Evolutionary conservation across 1,284 basidiomycete genomes (phyloP), one percentile per base, ranked within the genome.

Genomic region (Tetrapyrgos nigripes): DNA sequence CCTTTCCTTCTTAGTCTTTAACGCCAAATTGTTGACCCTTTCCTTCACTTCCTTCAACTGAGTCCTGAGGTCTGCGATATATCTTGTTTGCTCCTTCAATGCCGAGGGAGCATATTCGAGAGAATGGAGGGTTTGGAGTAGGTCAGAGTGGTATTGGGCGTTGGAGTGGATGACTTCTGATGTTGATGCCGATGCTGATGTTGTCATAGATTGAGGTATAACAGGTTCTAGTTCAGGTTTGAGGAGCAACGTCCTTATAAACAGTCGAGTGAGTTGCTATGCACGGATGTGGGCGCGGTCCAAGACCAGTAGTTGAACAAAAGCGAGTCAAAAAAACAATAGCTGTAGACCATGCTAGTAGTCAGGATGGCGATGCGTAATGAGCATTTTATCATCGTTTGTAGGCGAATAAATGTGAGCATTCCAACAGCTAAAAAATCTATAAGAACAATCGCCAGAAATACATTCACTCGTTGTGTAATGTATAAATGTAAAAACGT

Each of bases 61-160:
- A 11, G 10, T 50, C 57, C 76, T 68, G 8, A 81, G 65, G 37
- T 76, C 74, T 31, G 59, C 63, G 51, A 79, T 62, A 57, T 77
- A 75, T 17, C 56, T 60, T 0, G 57, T 56, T 59, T 81, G 79
- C 46, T 77, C 70, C 31, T 64, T 64, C 31, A 75, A 64, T 2
- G 78, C 76, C 1, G 73, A 63, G n/a, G 76, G 72, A 3, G 73
- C 73, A 62, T 79, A 76, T 54, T 79, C 76, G 23, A 79, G 68
- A 33, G 70, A 70, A 0, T 73, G 64, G 55, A 79, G 73, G 2
- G 62, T 60, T 46, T 59, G 53, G 29, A 79, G 67, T 9, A 80
- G 70, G 17, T 66, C 63, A 4, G 70, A 58, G 62, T 79, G 77
- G 57, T 79, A 76, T 10, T 69, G 59, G 4, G 77, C 73, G 55